Percentiles rank a stretch among this genome's conserved stretches.
Evolutionary conservation across 1,284 basidiomycete species (phyloP).

Genomic region (Kwoniella shivajii): DNA sequence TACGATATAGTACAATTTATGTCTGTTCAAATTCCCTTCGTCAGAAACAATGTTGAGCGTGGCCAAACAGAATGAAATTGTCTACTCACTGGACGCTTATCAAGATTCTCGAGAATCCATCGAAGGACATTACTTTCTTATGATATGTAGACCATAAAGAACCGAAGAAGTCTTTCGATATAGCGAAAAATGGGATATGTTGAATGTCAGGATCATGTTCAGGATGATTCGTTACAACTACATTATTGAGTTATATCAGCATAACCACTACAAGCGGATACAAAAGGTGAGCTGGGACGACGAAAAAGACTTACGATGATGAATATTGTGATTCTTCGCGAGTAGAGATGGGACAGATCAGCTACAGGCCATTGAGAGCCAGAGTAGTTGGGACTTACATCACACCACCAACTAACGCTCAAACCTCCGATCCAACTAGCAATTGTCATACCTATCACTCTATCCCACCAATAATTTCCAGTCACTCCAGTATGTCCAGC

Average conservation of each 20-base stretch:
- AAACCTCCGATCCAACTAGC: conserved; percentile 83
- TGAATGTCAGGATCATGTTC: conserved; percentile 88
- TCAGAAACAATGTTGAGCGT: background rate
- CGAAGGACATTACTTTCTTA: conserved; percentile 81
- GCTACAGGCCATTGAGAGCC: background rate
- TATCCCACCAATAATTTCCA: conserved; percentile 80
- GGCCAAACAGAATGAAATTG: background rate
- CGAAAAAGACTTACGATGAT: conserved; percentile 71
- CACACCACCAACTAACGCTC: conserved; percentile 96
- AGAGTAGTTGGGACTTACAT: conserved; percentile 62
- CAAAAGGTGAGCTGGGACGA: background rate
- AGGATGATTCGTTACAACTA: conserved; percentile 95
- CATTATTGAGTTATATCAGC: background rate
- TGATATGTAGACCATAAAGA: conserved; percentile 94
- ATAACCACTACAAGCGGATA: conserved; percentile 7
- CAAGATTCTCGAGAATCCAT: conserved; percentile 68
- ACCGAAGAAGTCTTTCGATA: conserved; percentile 81
- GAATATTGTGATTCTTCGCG: conserved; percentile 90
- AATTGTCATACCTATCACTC: conserved; percentile 73
- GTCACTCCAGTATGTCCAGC: conserved; percentile 93
- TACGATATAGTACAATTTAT: conserved; percentile 90
- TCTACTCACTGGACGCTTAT: conserved; percentile 66
- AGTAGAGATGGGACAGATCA: conserved; percentile 16
- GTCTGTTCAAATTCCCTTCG: conserved; percentile 48
- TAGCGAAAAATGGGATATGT: conserved; percentile 95